These are phyloP conservation scores for Aspergillus sclerotiicarbonarius DNA, from an alignment of 495 filamentous ascomycete species.

Conservation along the genomic window DNA sequence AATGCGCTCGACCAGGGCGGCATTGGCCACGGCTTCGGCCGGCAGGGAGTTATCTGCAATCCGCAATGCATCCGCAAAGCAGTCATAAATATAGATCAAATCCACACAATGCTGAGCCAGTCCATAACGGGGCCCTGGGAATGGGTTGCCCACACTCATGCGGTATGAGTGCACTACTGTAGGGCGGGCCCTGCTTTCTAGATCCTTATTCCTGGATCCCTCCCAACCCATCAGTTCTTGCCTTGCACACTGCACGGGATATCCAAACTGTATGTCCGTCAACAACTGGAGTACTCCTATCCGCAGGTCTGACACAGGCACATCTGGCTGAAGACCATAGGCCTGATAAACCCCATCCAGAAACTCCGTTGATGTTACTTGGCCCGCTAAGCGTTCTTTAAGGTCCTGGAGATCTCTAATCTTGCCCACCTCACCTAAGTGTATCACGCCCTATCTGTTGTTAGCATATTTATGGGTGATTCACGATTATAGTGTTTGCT, in stretches of 20 bases:
- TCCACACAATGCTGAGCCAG: constrained; percentile 8
- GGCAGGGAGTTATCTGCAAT: neutral
- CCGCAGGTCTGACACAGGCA: neutral
- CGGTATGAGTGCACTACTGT: constrained; percentile 1
- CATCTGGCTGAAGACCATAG: neutral
- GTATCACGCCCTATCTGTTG: neutral
- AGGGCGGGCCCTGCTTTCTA: neutral
- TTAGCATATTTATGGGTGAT: neutral
- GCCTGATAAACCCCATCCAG: neutral
- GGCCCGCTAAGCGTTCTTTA: neutral
- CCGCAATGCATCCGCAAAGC: neutral
- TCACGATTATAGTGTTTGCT: neutral
- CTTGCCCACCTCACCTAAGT: neutral
- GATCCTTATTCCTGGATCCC: neutral
- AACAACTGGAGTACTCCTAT: neutral
- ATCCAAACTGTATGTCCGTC: constrained; percentile 1
- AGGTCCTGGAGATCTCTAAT: neutral
- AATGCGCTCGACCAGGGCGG: neutral
- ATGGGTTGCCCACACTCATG: constrained; percentile 1
- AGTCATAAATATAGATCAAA: constrained; percentile 5
- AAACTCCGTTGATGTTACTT: neutral
- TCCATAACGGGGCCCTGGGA: neutral
- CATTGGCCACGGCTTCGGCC: neutral
- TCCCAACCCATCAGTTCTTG: constrained; percentile 7
- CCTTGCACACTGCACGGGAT: neutral